Base-by-base conservation (phyloP, 2,329 filamentous ascomycete species). In the Xylariaceae sp. region DNA sequence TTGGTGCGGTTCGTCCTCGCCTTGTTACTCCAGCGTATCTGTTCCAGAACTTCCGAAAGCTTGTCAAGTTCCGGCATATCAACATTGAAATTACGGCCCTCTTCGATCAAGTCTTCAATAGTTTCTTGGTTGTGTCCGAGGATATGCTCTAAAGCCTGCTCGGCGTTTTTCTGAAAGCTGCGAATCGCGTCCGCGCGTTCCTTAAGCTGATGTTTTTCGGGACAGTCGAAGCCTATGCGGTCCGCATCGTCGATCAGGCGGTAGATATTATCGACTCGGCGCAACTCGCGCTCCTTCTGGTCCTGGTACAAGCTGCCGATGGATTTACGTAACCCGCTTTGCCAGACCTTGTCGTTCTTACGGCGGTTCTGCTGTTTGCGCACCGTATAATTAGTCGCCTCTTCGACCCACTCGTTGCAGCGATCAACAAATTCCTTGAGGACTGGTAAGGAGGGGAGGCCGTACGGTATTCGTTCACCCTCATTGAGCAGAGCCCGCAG, bases 401-500 rank as follows among this genome's bases (percentile, higher is more conserved):
- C 93, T 67, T 97, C 94, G 59, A 97, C 91, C 89, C 95, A 97
- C 70, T 96, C 92, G 72, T 96, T 95, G 77, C 94, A 97, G 67
- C 91, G 88, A 64, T 96, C 92, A 71, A 99, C 94, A 75, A 96
- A 99, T 62, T 87, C 84, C 73, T 86, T 89, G 64, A 99, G 81
- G 64, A 90, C 84, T 64, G 88, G 82, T 59, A 99, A 81, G 58
- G 91, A 92, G 61, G 87, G 85, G 58, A 99, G 82, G 53, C 91
- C 88, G 78, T 90, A 95, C 53, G 93, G 92, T 67, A 99, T 97
- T 73, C 91, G 92, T 76, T 99, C 94, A 72, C 94, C 94, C 79
- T 99, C 94, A 69, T 88, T 87, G 54, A 97, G 80, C 50, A 99
- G 80, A 42, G 86, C 85, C 60, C 93, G 88, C 64, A 99, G 80